Evolutionary conservation across 2,329 filamentous ascomycete genomes (phyloP).

Genomic region (Venturia aucupariae): DNA sequence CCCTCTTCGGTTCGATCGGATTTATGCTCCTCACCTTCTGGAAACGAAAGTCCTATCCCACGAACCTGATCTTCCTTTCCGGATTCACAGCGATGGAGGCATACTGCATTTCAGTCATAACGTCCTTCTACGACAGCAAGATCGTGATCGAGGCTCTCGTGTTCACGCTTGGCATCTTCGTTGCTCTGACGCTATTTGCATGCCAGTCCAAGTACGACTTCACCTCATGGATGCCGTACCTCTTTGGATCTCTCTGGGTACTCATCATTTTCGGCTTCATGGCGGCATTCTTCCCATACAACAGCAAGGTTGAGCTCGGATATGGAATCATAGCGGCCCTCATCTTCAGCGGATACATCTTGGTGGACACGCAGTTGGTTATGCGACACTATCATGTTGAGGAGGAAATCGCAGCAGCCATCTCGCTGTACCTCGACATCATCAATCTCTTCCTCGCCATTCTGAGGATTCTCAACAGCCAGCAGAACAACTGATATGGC

Average conservation of each 20-base stretch:
- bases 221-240: conserved; percentile 91
- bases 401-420: conserved; percentile 92
- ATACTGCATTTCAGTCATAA: conserved; percentile 86
- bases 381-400: conserved; percentile 96
- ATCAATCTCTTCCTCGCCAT: conserved; percentile 97
- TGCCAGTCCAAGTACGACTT: conserved; percentile 99
- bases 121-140: conserved; percentile 74
- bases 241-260: conserved; percentile 84
- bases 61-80: conserved; percentile 84
- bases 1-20: conserved; percentile 71
- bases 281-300: conserved; percentile 77
- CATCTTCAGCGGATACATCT: conserved; percentile 88
- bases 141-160: conserved; percentile 87
- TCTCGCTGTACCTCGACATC: conserved; percentile 90
- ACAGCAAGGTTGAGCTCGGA: conserved; percentile 70
- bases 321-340: conserved; percentile 76
- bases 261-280: conserved; percentile 90
- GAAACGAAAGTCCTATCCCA: conserved; percentile 93
- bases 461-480: conserved; percentile 89
- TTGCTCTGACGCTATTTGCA: conserved; percentile 66
- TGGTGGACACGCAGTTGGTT: conserved; percentile 92
- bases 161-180: conserved; percentile 63
- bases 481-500: conserved; percentile 72
- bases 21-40: conserved; percentile 86
- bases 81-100: conserved; percentile 89